Conservation (phyloP, 306 rosid genomes). For the Begonia peltatifolia region DNA sequence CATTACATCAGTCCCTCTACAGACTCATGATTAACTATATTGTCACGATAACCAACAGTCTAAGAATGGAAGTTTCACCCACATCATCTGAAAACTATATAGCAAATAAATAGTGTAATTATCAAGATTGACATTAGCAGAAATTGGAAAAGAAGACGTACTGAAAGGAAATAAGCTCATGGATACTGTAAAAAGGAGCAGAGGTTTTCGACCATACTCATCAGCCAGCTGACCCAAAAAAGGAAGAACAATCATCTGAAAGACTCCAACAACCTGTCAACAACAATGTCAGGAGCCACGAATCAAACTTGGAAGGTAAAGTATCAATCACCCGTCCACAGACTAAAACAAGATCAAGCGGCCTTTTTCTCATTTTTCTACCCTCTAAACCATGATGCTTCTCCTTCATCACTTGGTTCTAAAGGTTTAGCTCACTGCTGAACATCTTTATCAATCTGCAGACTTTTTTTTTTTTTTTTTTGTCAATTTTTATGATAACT, state of each 20-base stretch:
- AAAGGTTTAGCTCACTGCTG: no score
- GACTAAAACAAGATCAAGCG: background rate
- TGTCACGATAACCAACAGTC: no score
- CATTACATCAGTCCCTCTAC: no score
- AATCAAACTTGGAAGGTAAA: background rate
- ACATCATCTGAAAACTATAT: background rate
- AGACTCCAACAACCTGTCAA: conserved; percentile 52
- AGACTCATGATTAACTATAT: no score
- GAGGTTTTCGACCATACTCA: conserved; percentile 68
- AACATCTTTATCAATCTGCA: no score
- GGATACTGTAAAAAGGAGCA: conserved; percentile 53
- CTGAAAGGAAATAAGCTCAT: conserved; percentile 55
- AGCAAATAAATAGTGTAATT: background rate
- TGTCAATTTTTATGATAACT: no score
- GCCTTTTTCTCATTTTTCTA: background rate
- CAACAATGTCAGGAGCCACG: background rate
- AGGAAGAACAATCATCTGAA: conserved; percentile 71
- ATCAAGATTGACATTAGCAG: background rate
- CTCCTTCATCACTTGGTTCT: no score
- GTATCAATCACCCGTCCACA: no score
- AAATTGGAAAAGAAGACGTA: conserved; percentile 6
- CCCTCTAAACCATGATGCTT: background rate
- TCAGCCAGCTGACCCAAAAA: conserved; percentile 79
- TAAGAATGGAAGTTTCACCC: no score
- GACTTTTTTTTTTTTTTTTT: no score